A percentile compares a stretch with the other conserved stretches of the same genome.
Evolutionary conservation across 176 grass and related monocot species (phyloP).

Genomic region (Avena sativa): DNA sequence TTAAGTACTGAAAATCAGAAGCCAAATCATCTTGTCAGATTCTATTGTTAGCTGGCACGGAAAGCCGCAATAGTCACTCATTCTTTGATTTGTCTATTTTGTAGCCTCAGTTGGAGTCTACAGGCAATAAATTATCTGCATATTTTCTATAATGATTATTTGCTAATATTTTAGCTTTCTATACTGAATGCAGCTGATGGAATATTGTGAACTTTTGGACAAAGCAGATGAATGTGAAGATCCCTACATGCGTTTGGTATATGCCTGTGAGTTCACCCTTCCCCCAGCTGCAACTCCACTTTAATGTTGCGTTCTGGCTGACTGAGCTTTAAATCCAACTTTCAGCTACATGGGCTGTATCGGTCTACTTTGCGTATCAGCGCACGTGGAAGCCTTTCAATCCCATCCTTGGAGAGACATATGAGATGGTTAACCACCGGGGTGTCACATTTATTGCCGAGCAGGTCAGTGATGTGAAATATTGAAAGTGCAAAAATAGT

Average conservation of each 20-base stretch:
- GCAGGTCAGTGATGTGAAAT: constrained; percentile 62
- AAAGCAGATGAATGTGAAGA: constrained; percentile 98
- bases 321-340: constrained; percentile 39
- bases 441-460: constrained; percentile 87
- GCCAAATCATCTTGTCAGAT: background rate
- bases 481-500: constrained; percentile 25
- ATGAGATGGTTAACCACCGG: constrained; percentile 87
- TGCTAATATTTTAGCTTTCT: constrained; percentile 41
- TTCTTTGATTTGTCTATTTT: constrained; percentile 13
- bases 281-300: constrained; percentile 20
- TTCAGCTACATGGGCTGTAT: constrained; percentile 95
- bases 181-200: constrained; percentile 70
- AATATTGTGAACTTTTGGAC: constrained; percentile 91
- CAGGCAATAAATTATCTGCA: constrained; percentile 1
- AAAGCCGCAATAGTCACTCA: background rate
- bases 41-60: background rate
- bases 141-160: constrained; percentile 25
- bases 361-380: constrained; percentile 75
- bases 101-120: background rate
- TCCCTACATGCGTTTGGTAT: constrained; percentile 87
- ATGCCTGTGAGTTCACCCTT: constrained; percentile 72
- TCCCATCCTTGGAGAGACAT: constrained; percentile 96
- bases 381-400: constrained; percentile 98
- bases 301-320: constrained; percentile 23
- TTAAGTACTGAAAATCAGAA: constrained; percentile 31